Evolutionary conservation across 768 basidiomycete genomes (phyloP).

Genomic region (Candolleomyces efflorescens): DNA sequence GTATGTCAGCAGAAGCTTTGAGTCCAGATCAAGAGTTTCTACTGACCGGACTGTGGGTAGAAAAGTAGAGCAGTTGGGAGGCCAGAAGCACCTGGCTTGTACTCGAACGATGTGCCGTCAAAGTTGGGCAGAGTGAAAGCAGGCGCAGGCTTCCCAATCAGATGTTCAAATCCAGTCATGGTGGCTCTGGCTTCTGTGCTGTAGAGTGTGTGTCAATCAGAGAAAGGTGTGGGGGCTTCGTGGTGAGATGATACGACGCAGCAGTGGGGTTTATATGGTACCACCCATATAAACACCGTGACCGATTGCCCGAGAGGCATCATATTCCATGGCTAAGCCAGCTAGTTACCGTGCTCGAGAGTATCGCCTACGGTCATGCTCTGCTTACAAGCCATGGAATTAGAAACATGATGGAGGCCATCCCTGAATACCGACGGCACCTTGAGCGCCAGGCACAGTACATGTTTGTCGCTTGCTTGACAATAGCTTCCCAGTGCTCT

Average conservation of each 20-base stretch:
- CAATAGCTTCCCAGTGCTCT: too few species aligned
- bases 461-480: too few species aligned
- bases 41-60: constrained; percentile 64
- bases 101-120: constrained; percentile 54
- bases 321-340: too few species aligned
- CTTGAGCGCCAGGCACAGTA: too few species aligned
- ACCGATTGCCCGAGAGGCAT: too few species aligned
- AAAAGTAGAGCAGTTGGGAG: constrained; percentile 74
- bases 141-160: constrained; percentile 62
- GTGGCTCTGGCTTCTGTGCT: not conserved
- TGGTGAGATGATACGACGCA: not conserved
- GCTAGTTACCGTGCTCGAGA: too few species aligned
- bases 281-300: not conserved
- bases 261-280: not conserved
- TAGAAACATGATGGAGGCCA: too few species aligned
- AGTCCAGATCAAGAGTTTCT: not conserved
- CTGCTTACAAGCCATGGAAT: too few species aligned
- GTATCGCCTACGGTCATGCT: too few species aligned
- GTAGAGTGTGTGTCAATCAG: not conserved
- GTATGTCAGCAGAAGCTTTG: not conserved
- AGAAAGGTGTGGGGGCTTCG: not conserved
- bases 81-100: constrained; percentile 54
- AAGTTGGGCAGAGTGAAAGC: constrained; percentile 59
- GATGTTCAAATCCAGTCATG: constrained; percentile 16
- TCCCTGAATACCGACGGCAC: too few species aligned